A percentile compares a stretch with the other conserved stretches of the same genome.
Conservation (phyloP, 495 filamentous ascomycete species). For the Evernia prunastri region DNA sequence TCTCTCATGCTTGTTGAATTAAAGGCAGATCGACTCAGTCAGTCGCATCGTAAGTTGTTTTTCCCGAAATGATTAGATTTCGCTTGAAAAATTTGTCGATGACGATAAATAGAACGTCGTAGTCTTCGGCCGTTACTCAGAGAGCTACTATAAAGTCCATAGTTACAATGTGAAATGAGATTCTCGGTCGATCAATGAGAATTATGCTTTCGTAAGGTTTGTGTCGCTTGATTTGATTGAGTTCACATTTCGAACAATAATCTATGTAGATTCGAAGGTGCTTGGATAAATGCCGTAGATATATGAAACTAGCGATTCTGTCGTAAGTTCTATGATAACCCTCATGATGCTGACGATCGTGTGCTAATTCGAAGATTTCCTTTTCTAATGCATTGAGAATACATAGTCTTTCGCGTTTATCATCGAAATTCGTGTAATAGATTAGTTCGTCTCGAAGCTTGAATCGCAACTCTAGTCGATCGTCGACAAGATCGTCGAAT, state of each 20-base stretch:
- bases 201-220: conserved; percentile 5
- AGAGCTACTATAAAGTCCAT: conserved; percentile 21
- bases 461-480: not conserved
- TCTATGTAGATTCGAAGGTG: conserved; percentile 13
- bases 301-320: not conserved
- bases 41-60: not conserved
- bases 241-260: conserved; percentile 16
- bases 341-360: conserved; percentile 7
- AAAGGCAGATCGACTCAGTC: conserved; percentile 7
- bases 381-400: conserved; percentile 6
- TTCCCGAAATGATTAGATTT: not conserved
- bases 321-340: conserved; percentile 17
- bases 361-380: conserved; percentile 12
- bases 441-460: not conserved
- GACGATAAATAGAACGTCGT: not conserved
- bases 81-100: conserved; percentile 18
- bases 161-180: conserved; percentile 14
- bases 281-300: conserved; percentile 2
- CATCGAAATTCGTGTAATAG: not conserved
- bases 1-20: not conserved
- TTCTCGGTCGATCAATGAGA: conserved; percentile 4
- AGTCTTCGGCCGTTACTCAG: not conserved
- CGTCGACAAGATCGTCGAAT: not conserved
- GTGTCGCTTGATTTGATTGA: conserved; percentile 9
- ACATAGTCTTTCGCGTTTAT: conserved; percentile 5